Base-by-base conservation (phyloP, 177 flowering plant species). In the Vitis hybrid region DNA sequence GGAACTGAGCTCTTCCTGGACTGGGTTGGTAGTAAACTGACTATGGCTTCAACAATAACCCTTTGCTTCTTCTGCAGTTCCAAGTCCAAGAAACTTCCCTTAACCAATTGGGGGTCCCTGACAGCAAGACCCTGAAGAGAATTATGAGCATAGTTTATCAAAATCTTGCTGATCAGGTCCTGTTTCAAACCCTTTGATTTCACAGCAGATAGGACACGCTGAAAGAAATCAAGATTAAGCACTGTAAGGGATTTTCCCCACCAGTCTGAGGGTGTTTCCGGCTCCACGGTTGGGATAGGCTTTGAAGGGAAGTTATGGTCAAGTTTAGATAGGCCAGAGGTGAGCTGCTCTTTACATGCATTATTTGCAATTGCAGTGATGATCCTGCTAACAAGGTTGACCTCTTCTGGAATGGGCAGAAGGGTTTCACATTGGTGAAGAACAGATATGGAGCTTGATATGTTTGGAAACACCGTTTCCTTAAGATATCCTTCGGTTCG, bases 181-280 rank as follows among this genome's bases (percentile, higher is more conserved):
- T 89, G 98, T 60, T 89, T 93, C 58, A 93, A 79, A 12, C 99
- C 99, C 81, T 91, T 93, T 0, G 92, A 82, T 71, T 93, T 95
- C 50, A 96, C 83, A 7, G 92, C 91, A 1, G 89, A 79, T 11
- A 93, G 60, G 60, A 96, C 99, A 63, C 97, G 68, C 65, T 87
- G 94, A 76, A 96, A 96, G 81, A 93, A 88, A 70, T 96, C 97
- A 15, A 96, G 89, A 67, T 76, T 87, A 21, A 96, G 86, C 61
- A 80, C 68, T 6, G 91, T 62, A 3, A 93, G 89, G 11, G 85
- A 83, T 45, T 87, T 89, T 13, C 97, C 99, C 99, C 98, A 96
- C 98, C 97, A 92, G 55, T 93, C 94, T 19, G 83, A 58, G 2
- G 93, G 88, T 2, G 88, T 83, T 67, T 94, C 98, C 14, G 86